These are phyloP conservation scores for Trametes polyzona DNA, from an alignment of 1,284 basidiomycete genomes.

Conservation along the genomic window DNA sequence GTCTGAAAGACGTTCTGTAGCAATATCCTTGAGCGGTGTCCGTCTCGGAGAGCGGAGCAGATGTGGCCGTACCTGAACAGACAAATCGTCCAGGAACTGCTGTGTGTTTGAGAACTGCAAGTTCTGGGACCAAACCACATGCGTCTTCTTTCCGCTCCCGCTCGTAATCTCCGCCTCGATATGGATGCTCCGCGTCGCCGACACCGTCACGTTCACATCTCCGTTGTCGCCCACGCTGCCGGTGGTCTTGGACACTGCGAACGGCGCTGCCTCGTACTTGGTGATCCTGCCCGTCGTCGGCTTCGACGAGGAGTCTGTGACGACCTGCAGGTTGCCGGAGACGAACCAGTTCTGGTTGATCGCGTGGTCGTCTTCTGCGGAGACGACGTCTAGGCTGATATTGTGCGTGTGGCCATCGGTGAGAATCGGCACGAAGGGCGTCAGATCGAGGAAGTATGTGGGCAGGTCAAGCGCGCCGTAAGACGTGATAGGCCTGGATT, in stretches of 20 bases:
- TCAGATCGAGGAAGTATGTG: conserved; percentile 78
- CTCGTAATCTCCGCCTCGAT: conserved; percentile 62
- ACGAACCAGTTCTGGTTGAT: conserved; percentile 81
- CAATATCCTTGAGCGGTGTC: no score
- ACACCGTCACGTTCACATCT: conserved; percentile 58
- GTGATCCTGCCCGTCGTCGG: conserved; percentile 73
- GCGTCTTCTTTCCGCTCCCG: conserved; percentile 56
- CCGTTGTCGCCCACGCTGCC: conserved; percentile 46
- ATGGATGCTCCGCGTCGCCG: conserved; percentile 54
- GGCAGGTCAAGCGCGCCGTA: conserved; percentile 82
- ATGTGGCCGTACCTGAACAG: conserved; percentile 47
- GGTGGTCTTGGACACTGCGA: conserved; percentile 53
- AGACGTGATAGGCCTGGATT: conserved; percentile 68
- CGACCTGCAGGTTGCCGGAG: conserved; percentile 71
- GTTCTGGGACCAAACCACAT: conserved; percentile 58
- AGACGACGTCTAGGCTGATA: conserved; percentile 73
- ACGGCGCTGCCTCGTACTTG: conserved; percentile 56
- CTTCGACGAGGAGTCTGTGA: conserved; percentile 62
- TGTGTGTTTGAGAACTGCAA: conserved; percentile 59
- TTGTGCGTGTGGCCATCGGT: conserved; percentile 70
- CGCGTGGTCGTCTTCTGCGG: conserved; percentile 66
- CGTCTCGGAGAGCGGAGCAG: no score
- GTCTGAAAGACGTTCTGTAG: conserved; percentile 65
- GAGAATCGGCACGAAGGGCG: conserved; percentile 76
- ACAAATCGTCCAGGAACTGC: conserved; percentile 50